Evolutionary conservation across 1,284 basidiomycete species (phyloP).

Genomic region (Hymenochaete sp.): DNA sequence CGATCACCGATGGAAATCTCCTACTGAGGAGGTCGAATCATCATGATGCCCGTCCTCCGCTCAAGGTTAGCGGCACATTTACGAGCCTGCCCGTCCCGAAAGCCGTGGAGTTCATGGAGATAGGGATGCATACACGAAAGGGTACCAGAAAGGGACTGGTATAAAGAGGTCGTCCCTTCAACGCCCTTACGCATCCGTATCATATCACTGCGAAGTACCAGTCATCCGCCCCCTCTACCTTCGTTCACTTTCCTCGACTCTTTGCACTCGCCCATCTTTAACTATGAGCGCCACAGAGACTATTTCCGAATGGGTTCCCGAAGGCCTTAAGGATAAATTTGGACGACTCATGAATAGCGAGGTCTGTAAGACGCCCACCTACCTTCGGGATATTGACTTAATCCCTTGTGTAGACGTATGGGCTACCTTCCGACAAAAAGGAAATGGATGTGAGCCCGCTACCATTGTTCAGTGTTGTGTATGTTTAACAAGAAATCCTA

Average conservation of each 20-base stretch:
- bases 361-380: not conserved
- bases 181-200: no score
- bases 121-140: no score
- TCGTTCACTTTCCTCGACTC: not conserved
- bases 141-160: no score
- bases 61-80: no score
- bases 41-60: no score
- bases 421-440: conserved; percentile 14
- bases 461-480: not conserved
- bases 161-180: no score
- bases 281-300: conserved; percentile 7
- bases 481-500: not conserved
- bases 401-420: conserved; percentile 10
- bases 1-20: no score
- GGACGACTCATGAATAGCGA: conserved; percentile 13
- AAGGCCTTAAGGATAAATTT: conserved; percentile 9
- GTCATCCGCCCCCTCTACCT: not conserved
- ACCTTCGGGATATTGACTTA: not conserved
- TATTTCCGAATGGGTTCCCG: not conserved
- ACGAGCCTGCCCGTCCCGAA: no score
- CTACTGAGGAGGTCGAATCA: no score
- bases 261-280: not conserved
- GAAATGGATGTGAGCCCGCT: conserved; percentile 17
- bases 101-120: no score
- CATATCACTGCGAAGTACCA: no score